A percentile compares a stretch with the other conserved stretches of the same genome.
These are phyloP conservation scores for Schizophyllum commune DNA, from an alignment of 1,284 basidiomycete genomes.

Conservation along the genomic window DNA sequence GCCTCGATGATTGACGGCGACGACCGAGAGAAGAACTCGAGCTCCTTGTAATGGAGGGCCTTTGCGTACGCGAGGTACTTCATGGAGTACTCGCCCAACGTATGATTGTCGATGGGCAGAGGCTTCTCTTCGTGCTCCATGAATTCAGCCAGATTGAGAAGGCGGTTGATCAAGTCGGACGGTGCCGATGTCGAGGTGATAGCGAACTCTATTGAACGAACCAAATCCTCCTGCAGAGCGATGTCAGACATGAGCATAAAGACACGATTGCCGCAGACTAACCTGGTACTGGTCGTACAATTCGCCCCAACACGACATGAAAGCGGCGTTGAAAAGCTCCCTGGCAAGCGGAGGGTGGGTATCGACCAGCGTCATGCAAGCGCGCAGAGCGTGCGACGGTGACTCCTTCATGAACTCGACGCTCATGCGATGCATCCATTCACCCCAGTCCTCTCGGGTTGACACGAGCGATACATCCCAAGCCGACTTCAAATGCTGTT, in stretches of 20 bases:
- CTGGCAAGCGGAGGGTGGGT: constrained; percentile 88
- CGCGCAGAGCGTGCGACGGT: constrained; percentile 93
- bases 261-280: constrained; percentile 13
- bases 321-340: constrained; percentile 97
- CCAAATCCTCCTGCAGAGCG: constrained; percentile 75
- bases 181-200: constrained; percentile 79
- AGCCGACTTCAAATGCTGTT: constrained; percentile 94
- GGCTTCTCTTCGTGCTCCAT: constrained; percentile 99
- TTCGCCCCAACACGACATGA: constrained; percentile 97
- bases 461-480: constrained; percentile 88
- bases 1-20: constrained; percentile 89
- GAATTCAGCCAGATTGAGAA: constrained; percentile 97
- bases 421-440: constrained; percentile 92
- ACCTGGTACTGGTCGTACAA: constrained; percentile 96
- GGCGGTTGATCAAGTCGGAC: constrained; percentile 87
- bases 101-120: constrained; percentile 89
- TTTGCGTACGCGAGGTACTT: constrained; percentile 97
- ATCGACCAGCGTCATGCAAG: constrained; percentile 92
- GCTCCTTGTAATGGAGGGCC: constrained; percentile 97
- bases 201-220: constrained; percentile 84
- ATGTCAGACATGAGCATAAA: constrained; percentile 2
- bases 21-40: constrained; percentile 92
- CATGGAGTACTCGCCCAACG: constrained; percentile 90
- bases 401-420: constrained; percentile 99
- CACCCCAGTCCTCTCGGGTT: constrained; percentile 88